Evolutionary conservation across 441 rosid genomes (phyloP), one percentile per base, ranked within the genome.

Genomic region (Aquilaria agallochum): DNA sequence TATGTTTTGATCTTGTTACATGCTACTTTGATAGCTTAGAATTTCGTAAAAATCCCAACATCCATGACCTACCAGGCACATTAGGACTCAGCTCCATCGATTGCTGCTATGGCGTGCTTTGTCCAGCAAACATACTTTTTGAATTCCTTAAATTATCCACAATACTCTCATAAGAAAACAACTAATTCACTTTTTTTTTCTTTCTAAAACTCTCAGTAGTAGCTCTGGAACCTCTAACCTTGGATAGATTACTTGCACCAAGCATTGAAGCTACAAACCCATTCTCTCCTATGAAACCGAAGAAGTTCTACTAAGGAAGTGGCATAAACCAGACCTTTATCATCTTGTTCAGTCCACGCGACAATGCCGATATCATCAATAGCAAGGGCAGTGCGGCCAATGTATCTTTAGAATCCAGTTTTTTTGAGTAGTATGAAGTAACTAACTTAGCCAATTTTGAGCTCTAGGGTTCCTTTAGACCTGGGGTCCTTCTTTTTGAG

Each of bases 241-340:
- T 83, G 2, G 99, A 94, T 59, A 91, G 72, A 56, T 91, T 89
- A 72, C 98, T 94, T 6, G 90, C 78, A 40, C 90, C 85, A 49
- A 80, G 49, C 55, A 72, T 44, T 11, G 67, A 55, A 1, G 80
- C 68, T n/a, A 78, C 80, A 4, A 81, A 65, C 12, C 79, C 88
- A 33, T 80, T 83, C 58, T 88, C 96, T 10, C 81, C 92, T 56
- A 81, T 76, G 31, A 78, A 85, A 58, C 85, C 76, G 13, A 84
- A 94, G 66, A 82, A 78, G 59, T 89, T 89, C 71, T 91, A 96
- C 66, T 82, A 88, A 0, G 94, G 96, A 87, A 94, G 76, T 5
- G 99, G 97, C 20, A 96, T 97, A 8, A 96, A 95, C 74, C 97
- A 74, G 44, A 97, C 91, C 81, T 95, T 95, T 52, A 20, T 20